phyloP scores from a whole-genome alignment of 1,284 basidiomycete genomes.

The Cutaneotrichosporon spelunceum region DNA sequence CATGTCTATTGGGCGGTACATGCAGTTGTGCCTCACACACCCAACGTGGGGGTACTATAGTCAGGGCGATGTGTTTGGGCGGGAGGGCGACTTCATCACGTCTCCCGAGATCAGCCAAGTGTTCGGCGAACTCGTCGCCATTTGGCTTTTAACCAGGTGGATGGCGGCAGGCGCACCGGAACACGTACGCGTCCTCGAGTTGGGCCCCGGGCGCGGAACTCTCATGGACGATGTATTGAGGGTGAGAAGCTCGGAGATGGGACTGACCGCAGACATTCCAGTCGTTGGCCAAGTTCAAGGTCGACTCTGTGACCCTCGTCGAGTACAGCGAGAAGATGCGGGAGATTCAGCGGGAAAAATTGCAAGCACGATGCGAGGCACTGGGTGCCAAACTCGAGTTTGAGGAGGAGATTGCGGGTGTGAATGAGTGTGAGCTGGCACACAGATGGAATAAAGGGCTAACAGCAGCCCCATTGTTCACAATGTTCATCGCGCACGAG shows the following conservation, averaged over 20 bases:
- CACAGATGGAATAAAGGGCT: too few relatives aligned
- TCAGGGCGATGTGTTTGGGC: constrained; percentile 73
- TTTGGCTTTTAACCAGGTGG: constrained; percentile 85
- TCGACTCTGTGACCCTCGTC: constrained; percentile 68
- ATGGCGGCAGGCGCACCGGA: constrained; percentile 58
- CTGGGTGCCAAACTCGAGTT: constrained; percentile 59
- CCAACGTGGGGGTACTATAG: constrained; percentile 88
- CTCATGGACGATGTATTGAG: constrained; percentile 86
- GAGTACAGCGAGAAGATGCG: constrained; percentile 73
- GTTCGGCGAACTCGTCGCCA: constrained; percentile 88
- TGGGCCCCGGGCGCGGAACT: constrained; percentile 92
- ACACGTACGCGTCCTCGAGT: constrained; percentile 73
- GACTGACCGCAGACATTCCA: constrained; percentile 37
- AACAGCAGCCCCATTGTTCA: constrained; percentile 60
- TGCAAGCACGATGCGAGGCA: constrained; percentile 45
- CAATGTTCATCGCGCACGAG: constrained; percentile 89
- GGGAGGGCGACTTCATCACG: constrained; percentile 89
- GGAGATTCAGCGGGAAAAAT: constrained; percentile 61
- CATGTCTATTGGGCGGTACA: constrained; percentile 78
- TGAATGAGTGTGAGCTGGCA: constrained; percentile 54
- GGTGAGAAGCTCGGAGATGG: constrained; percentile 54
- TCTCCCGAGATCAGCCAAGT: constrained; percentile 95
- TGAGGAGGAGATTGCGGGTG: constrained; percentile 69
- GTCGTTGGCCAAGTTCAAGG: constrained; percentile 30
- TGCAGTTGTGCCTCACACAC: constrained; percentile 81